Evolutionary conservation across 345 rosid genomes (phyloP), one percentile per base, ranked within the genome.

Genomic region (Aethionema arabicum): DNA sequence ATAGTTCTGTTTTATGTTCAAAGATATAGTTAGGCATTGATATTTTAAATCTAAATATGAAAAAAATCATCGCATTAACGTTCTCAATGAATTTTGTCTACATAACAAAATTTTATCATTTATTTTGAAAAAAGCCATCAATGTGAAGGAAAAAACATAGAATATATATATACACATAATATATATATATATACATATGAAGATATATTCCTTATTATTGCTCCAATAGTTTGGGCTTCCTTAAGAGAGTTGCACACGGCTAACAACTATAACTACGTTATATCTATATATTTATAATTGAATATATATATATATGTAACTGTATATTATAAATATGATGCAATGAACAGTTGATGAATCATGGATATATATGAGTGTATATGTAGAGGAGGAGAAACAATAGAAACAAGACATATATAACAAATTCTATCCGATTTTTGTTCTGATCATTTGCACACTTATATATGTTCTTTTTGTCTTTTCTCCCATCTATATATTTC

Each of bases 371-470:
- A 37, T 37, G 2, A 37, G 40, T 10, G 1, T 37, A 37, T 21
- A 21, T 21, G 27, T 21, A 21, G 1, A 21, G 27, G 27, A 2
- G 27, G 27, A 21, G 27, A 21, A 68, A 60, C 67, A 69, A 61
- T 46, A 55, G 57, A 69, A 69, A 69, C 62, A 62, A 62, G 68
- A 61, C 68, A 62, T 57, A 62, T 57, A 45, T 61, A 69, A 69
- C 74, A 69, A 69, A 70, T 70, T 70, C 69, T 70, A 70, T 70
- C 74, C 74, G 53, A 56, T 70, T 70, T 70, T 21, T 49, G 69
- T 63, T 70, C 59, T 56, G 68, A 69, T 63, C 69, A 63, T 48
- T 35, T 70, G 65, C 65, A 70, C 74, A 63, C 64, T 70, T 63
- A 13, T 63, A 56, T 63, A 70, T 70, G 69, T 56, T 63, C 69